phyloP scores from a whole-genome alignment of 2,329 filamentous ascomycete species.

The Escovopsis weberi region DNA sequence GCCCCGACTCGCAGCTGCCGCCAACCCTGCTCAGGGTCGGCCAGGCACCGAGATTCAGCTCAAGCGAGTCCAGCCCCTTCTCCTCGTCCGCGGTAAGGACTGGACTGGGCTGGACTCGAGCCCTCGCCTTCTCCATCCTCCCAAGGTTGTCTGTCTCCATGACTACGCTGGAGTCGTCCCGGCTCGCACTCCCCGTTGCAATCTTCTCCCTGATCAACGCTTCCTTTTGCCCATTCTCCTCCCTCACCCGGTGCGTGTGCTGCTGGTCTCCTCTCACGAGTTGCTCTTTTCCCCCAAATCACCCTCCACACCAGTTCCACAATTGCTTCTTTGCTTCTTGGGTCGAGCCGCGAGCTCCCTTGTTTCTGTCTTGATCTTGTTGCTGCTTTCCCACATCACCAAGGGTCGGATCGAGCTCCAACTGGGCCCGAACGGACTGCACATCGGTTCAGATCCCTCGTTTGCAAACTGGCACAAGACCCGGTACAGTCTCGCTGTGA shows the following conservation, averaged over 20 bases:
- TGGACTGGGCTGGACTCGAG: not conserved
- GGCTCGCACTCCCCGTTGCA: constrained; percentile 1
- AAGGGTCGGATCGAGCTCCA: not conserved
- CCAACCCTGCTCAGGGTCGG: too few relatives aligned
- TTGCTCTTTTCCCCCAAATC: constrained; percentile 12
- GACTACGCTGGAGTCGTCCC: not conserved
- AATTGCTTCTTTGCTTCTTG: constrained; percentile 13
- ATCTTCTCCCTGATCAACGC: constrained; percentile 2
- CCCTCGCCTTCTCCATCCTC: not conserved
- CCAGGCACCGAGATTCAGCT: too few relatives aligned
- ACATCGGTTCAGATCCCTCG: constrained; percentile 3
- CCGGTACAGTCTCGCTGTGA: too few relatives aligned
- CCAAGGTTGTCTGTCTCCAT: not conserved
- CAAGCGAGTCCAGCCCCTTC: too few relatives aligned
- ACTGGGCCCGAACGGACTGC: constrained; percentile 1
- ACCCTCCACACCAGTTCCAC: not conserved
- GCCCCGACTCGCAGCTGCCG: too few relatives aligned
- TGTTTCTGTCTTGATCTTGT: constrained; percentile 7
- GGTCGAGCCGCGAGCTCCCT: constrained; percentile 3
- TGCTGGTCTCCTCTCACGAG: constrained; percentile 7
- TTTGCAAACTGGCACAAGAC: too few relatives aligned
- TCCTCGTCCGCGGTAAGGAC: not conserved
- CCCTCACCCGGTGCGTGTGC: not conserved
- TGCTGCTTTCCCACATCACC: constrained; percentile 14
- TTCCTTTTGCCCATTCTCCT: constrained; percentile 1